Evolutionary conservation across 257 asterid species (phyloP), one percentile per base, ranked within the genome.

Genomic region (Solanum habrochaites): DNA sequence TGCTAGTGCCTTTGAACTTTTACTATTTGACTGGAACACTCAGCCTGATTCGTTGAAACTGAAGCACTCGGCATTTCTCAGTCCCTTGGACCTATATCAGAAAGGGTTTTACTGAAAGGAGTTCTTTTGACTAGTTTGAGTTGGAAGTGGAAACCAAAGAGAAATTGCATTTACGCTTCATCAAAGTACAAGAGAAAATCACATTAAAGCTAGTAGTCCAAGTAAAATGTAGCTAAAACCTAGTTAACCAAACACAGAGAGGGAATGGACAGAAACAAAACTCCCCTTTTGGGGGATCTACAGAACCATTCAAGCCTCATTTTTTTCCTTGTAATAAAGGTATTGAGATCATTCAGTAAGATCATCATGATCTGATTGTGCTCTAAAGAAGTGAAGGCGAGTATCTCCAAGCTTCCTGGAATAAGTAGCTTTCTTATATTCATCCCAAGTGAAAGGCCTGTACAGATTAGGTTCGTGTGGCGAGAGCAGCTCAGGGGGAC

Each of bases 401-500:
- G 2, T 35, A 23, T 92, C 93, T 14, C 93, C 92, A 45, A 93
- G 88, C 64, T 87, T 87, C 2, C 62, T 84, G 8, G 88, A n/a
- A 62, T 84, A 91, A 0, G 91, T 62, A 16, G 90, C 93, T 80
- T 89, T 88, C 92, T 92, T 93, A 83, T 90, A 91, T 5, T 93
- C 94, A 1, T 29, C 93, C 96, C 95, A 93, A 7, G 93, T 92
- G 90, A 93, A 93, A 49, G 90, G 85, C 75, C 92, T 87, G 66
- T 92, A 95, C 3, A 92, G 75, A 5, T 90, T 90, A 4, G 93
- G 90, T 32, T 43, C 85, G 3, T 86, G 72, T 5, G 90, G 74
- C 14, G 90, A 87, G 11, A 87, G 85, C 88, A 89, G 1, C 32
- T 86, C 88, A 5, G 91, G 89, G 0, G 92, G 87, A 40, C 92